phyloP scores from a whole-genome alignment of 176 grass and related monocot species.

The Oryza nivara region DNA sequence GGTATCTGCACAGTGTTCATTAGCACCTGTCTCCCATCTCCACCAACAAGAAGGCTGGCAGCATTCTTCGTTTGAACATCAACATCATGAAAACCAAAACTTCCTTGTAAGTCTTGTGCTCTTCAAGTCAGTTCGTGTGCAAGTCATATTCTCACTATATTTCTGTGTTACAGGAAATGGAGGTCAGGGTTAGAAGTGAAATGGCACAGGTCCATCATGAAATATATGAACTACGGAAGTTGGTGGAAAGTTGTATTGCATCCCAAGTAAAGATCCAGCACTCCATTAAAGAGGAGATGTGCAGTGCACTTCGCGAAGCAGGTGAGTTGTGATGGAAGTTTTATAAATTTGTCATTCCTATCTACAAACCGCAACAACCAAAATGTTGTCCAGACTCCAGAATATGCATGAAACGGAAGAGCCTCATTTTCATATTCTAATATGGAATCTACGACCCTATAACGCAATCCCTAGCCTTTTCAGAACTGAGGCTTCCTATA shows the following conservation, averaged over 20 bases:
- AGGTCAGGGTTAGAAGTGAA: slow-evolving; percentile 69
- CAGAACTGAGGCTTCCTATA: neutral
- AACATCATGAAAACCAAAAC: slow-evolving; percentile 53
- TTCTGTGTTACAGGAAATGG: slow-evolving; percentile 57
- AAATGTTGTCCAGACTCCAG: neutral
- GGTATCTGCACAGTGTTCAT: slow-evolving; percentile 52
- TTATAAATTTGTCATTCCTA: slow-evolving; percentile 13
- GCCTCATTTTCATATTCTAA: slow-evolving; percentile 10
- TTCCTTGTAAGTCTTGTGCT: slow-evolving; percentile 52
- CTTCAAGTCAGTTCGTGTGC: slow-evolving; percentile 14
- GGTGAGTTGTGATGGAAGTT: slow-evolving; percentile 47
- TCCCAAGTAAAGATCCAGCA: slow-evolving; percentile 78
- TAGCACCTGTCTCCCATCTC: slow-evolving; percentile 55
- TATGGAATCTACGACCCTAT: neutral
- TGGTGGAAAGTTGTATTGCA: slow-evolving; percentile 88
- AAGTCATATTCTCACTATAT: slow-evolving; percentile 42
- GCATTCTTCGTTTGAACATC: slow-evolving; percentile 56
- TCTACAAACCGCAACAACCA: neutral
- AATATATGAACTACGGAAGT: slow-evolving; percentile 82
- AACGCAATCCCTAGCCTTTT: neutral
- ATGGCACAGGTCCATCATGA: slow-evolving; percentile 84
- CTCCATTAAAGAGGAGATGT: slow-evolving; percentile 83
- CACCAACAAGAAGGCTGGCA: slow-evolving; percentile 59
- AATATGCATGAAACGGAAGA: slow-evolving; percentile 3
- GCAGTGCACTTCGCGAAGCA: slow-evolving; percentile 72